phyloP scores from a whole-genome alignment of 805 yeast species.

The Vanderwaltozyma yarrowii region DNA sequence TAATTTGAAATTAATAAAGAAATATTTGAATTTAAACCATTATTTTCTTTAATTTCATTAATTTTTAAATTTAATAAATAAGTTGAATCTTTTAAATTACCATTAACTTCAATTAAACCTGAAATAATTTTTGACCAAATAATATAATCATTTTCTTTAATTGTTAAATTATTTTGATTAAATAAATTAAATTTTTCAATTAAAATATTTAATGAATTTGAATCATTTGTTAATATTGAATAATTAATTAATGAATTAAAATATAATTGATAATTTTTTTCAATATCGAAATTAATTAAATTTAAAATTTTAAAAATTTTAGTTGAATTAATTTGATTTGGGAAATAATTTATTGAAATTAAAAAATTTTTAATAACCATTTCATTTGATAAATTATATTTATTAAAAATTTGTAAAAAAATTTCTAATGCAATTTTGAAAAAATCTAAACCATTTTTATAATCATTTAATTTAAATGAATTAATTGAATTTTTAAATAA shows the following conservation, averaged over 20 bases:
- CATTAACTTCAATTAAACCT: slow-evolving; percentile 38
- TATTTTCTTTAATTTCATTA: slow-evolving; percentile 32
- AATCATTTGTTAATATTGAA: slow-evolving; percentile 32
- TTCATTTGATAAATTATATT: slow-evolving; percentile 33
- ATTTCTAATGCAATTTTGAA: slow-evolving; percentile 42
- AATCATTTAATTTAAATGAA: slow-evolving; percentile 30
- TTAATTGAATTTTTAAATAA: slow-evolving; percentile 40
- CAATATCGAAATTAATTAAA: neutral
- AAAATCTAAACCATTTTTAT: slow-evolving; percentile 35
- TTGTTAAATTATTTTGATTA: slow-evolving; percentile 10
- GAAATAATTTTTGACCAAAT: slow-evolving; percentile 45
- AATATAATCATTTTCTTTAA: slow-evolving; percentile 31
- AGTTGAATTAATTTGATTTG: slow-evolving; percentile 15
- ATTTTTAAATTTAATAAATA: slow-evolving; percentile 47
- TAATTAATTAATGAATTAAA: slow-evolving; percentile 33
- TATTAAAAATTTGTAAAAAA: slow-evolving; percentile 33
- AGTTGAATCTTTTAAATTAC: slow-evolving; percentile 41
- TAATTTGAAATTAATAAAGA: slow-evolving; percentile 37
- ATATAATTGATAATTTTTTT: slow-evolving; percentile 16
- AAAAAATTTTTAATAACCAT: slow-evolving; percentile 35
- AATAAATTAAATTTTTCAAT: slow-evolving; percentile 32
- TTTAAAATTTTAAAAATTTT: neutral
- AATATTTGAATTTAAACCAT: slow-evolving; percentile 28
- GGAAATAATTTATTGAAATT: slow-evolving; percentile 36
- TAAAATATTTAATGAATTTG: slow-evolving; percentile 29